These are phyloP conservation scores for Calendula officinalis DNA, from an alignment of 129 eudicot genomes.

Conservation along the genomic window DNA sequence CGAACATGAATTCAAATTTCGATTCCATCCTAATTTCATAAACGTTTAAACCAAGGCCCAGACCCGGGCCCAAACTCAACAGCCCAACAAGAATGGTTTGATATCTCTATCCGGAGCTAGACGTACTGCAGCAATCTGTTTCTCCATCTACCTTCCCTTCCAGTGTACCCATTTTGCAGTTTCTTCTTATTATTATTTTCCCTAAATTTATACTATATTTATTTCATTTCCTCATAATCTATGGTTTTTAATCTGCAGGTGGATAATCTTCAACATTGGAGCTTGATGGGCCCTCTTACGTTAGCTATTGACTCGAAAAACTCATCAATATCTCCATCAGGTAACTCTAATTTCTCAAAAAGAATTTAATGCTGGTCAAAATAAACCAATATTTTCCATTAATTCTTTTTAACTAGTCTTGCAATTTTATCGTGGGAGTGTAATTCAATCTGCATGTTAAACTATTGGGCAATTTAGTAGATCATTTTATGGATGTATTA, in stretches of 20 bases:
- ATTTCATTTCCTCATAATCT: background rate
- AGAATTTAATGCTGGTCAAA: background rate
- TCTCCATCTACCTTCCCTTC: no score
- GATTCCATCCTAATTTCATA: no score
- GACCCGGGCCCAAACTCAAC: no score
- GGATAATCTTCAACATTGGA: slow-evolving; percentile 3
- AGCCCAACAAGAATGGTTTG: no score
- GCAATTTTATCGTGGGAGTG: background rate
- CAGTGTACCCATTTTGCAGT: no score
- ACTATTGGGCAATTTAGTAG: background rate
- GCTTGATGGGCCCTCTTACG: slow-evolving; percentile 62
- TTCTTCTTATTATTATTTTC: no score
- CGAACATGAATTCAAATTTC: no score
- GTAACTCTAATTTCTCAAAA: slow-evolving; percentile 27
- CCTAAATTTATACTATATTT: background rate
- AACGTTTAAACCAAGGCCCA: no score
- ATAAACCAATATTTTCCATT: background rate
- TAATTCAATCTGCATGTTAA: background rate
- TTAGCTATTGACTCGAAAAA: slow-evolving; percentile 42
- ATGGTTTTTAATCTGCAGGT: slow-evolving; percentile 20
- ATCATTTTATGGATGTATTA: background rate
- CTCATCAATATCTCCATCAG: slow-evolving; percentile 41
- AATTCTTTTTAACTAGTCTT: background rate
- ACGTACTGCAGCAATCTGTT: no score
- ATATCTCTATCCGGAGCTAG: no score